Conservation (phyloP, 352 stramenopile genomes). For the Thraustochytrium striatum region DNA sequence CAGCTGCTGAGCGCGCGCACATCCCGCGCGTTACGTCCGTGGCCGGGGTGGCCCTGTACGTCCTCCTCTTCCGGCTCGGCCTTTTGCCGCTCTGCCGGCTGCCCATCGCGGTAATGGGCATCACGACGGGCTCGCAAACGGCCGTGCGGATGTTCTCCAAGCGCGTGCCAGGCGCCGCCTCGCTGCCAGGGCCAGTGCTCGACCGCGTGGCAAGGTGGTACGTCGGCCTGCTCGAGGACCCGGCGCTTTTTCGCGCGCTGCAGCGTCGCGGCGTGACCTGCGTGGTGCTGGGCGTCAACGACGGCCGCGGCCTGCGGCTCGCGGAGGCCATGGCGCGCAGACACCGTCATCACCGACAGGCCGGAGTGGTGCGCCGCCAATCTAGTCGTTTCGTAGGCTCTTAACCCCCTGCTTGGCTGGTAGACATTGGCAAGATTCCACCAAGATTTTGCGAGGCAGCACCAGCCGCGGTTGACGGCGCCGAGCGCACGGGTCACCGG, state of each 20-base stretch:
- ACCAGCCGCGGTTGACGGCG: no score
- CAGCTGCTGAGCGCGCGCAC: conserved; percentile 13
- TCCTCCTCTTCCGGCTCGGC: conserved; percentile 46
- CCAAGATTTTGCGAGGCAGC: no score
- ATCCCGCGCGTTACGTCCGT: conserved; percentile 51
- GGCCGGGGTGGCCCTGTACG: background rate
- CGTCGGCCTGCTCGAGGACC: background rate
- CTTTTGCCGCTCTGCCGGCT: conserved; percentile 50
- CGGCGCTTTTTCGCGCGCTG: conserved; percentile 45
- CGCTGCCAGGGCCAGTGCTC: conserved; percentile 14
- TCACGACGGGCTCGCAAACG: conserved; percentile 40
- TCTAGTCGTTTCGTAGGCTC: background rate
- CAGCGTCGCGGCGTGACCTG: conserved; percentile 27
- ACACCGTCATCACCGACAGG: conserved; percentile 51
- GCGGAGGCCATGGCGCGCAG: conserved; percentile 19
- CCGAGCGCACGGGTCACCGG: no score
- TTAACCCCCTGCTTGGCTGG: no score
- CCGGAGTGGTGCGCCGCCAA: conserved; percentile 24
- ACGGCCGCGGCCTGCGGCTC: conserved; percentile 37
- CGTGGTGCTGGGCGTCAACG: conserved; percentile 52
- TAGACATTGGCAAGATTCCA: no score
- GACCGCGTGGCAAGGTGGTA: background rate
- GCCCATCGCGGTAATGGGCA: conserved; percentile 48
- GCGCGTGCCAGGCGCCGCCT: conserved; percentile 44
- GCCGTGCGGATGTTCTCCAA: conserved; percentile 33